A percentile compares a stretch with the other conserved stretches of the same genome.
Conservation (phyloP, 257 asterid genomes). For the Schizonepeta tenuifolia region DNA sequence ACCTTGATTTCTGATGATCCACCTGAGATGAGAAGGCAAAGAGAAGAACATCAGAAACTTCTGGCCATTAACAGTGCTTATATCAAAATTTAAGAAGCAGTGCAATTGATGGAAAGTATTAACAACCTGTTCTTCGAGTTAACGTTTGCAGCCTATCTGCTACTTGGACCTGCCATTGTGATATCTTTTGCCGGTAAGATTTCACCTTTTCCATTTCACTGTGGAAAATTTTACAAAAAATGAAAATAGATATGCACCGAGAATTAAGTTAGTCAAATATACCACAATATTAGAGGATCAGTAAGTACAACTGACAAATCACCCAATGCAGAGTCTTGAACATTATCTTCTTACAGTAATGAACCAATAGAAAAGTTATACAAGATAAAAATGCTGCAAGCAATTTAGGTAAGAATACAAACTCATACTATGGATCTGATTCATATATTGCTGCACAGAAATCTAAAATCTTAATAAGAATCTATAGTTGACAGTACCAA, state of each 20-base stretch:
- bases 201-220: constrained; percentile 95
- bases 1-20: constrained; percentile 77
- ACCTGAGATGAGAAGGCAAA: constrained; percentile 47
- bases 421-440: neutral
- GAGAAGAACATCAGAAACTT: constrained; percentile 31
- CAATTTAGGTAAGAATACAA: constrained; percentile 8
- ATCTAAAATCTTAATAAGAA: neutral
- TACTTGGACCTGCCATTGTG: constrained; percentile 86
- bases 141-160: constrained; percentile 78
- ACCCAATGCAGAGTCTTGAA: constrained; percentile 12
- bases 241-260: constrained; percentile 30
- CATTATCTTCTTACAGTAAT: constrained; percentile 19
- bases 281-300: constrained; percentile 9
- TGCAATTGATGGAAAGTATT: constrained; percentile 13
- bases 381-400: neutral
- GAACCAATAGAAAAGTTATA: constrained; percentile 4
- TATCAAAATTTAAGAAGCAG: constrained; percentile 2
- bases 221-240: constrained; percentile 35
- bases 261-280: constrained; percentile 22
- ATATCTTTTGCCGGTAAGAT: constrained; percentile 76
- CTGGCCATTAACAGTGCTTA: constrained; percentile 7
- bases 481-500: neutral
- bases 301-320: constrained; percentile 15
- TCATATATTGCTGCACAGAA: no score
- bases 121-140: constrained; percentile 71